Evolutionary conservation across 257 asterid species (phyloP), one percentile per base, ranked within the genome.

Genomic region (Echites panduratus): DNA sequence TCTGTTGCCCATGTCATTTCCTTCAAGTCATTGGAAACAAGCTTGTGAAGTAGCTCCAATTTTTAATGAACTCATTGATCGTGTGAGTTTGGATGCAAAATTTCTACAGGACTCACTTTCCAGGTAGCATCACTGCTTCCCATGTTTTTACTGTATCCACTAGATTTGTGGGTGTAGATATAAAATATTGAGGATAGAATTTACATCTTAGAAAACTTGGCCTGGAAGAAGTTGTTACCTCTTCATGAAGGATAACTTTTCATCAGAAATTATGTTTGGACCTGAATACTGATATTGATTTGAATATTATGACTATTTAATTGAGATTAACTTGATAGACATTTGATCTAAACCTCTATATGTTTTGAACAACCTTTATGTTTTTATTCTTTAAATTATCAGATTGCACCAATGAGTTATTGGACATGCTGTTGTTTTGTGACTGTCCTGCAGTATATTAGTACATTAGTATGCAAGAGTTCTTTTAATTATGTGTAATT

Each of bases 41-140:
- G 97, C 99, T 81, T 86, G 96, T 81, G 97, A 92, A 85, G 86
- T 92, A 65, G 97, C 98, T 75, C 99, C 99, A 22, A 87, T 95
- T 80, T 90, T 95, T 82, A 95, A 92, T 76, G 98, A 92, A 71
- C 95, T 95, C 8, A 84, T 92, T 11, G 99, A 95, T 81, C 90
- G 98, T 1, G 96, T 90, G 81, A 92, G 97, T 82, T 83, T 86
- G 89, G 96, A 90, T 74, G 87, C 90, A 16, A 72, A 90, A 67
- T 95, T 95, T 84, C 79, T 95, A 58, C 97, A 95, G 79, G 92
- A 95, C 53, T 85, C 99, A 5, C 96, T 95, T 49, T 87, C 98
- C 78, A 86, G 99, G 98, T 94, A 70, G 73, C 58, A 24, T 56
- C 48, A 6, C 49, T 5, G 3, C 11, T n/a, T 9, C 20, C 50